Evolutionary conservation across 306 rosid species (phyloP), one percentile per base, ranked within the genome.

Genomic region (Carpinus fangiana): DNA sequence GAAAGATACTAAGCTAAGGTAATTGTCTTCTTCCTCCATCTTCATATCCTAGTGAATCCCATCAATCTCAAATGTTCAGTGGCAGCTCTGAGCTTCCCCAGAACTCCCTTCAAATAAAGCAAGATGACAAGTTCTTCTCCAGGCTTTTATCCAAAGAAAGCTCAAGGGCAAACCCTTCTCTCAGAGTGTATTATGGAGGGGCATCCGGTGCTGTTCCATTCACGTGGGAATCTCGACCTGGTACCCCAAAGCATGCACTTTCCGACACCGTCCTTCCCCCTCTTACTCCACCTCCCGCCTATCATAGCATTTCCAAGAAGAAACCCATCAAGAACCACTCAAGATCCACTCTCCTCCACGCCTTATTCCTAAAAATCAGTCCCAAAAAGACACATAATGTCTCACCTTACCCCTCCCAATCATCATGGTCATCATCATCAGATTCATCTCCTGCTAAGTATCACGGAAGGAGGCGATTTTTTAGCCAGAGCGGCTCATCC

Each of bases 281-380:
- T 74, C 88, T 95, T 18, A 90, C 97, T 57, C 98, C 97, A 55
- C 98, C 98, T 70, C 98, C 99, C 59, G 90, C 99, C 10, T 89
- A 86, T 79, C 83, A 73, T 16, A 62, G 65, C 21, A 75, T 59
- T 70, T 55, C 56, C 56, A 34, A 13, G n/a, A 51, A 70, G 1
- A 86, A 80, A 36, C 76, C 86, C 8, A 4, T 26, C 67, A 90
- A 87, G 7, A 88, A 77, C 13, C 48, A 14, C 12, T 82, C 93
- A 72, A 85, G 86, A 84, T 88, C 88, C 83, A 82, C 70, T 45
- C 86, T 87, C 14, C 75, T 90, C 18, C 70, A 50, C 10, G 18
- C 85, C 34, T 81, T 90, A 1, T 83, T 89, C 79, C 80, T 84
- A 0, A 92, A 86, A 76, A 46, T 78, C 9, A 88, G 66, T 70